Evolutionary conservation across 2,329 filamentous ascomycete genomes (phyloP).

Genomic region (Colletotrichum gloeosporioides): DNA sequence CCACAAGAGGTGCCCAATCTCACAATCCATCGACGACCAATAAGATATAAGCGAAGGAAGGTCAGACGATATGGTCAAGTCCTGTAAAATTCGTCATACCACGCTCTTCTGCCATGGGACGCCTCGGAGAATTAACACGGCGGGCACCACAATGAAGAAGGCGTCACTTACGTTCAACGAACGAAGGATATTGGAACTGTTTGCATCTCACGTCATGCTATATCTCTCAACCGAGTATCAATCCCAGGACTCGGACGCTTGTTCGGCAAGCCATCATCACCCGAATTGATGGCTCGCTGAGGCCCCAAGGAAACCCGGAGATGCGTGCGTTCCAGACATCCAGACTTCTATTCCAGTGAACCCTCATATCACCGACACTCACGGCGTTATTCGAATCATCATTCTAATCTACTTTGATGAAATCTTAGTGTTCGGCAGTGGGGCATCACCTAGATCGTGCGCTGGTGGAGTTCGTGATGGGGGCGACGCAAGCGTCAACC

Average conservation of each 20-base stretch:
- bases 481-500: not conserved
- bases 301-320: not conserved
- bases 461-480: not conserved
- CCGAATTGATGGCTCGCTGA: not conserved
- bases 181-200: not conserved
- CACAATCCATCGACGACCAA: not conserved
- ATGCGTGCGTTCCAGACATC: not conserved
- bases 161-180: not conserved
- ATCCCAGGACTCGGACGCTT: not conserved
- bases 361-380: not conserved
- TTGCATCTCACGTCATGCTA: not conserved
- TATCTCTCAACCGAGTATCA: not conserved
- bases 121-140: not conserved
- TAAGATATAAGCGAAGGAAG: not conserved
- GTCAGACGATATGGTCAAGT: not conserved
- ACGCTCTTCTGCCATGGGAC: not conserved
- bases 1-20: not conserved
- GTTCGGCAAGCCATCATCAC: not conserved
- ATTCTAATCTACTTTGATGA: not conserved
- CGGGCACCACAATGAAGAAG: not conserved
- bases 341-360: not conserved
- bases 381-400: not conserved
- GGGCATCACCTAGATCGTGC: not conserved
- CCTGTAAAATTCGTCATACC: not conserved
- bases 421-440: not conserved